Evolutionary conservation across 148 eudicot genomes (phyloP).

Genomic region (Spergularia bocconei): DNA sequence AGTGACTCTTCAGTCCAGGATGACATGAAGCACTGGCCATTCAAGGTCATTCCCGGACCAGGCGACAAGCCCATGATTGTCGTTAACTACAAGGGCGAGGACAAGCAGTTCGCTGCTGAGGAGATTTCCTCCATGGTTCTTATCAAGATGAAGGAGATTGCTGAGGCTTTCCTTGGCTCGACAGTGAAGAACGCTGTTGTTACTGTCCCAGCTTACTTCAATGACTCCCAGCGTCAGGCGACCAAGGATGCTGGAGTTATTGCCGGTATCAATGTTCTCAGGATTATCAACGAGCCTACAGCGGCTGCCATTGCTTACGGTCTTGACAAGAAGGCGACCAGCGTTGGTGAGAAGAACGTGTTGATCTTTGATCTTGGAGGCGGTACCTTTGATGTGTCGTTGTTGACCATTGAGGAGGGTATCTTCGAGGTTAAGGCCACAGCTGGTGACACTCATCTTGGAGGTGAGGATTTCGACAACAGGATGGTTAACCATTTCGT

Average conservation of each 20-base stretch:
- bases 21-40: conserved; percentile 42
- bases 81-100: conserved; percentile 34
- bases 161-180: conserved; percentile 31
- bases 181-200: conserved; percentile 31
- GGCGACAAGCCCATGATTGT: conserved; percentile 33
- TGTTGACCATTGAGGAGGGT: conserved; percentile 40
- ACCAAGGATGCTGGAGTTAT: conserved; percentile 37
- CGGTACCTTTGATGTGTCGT: conserved; percentile 43
- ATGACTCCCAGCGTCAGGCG: conserved; percentile 38
- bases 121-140: conserved; percentile 40
- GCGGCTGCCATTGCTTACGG: conserved; percentile 42
- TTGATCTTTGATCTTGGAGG: conserved; percentile 37
- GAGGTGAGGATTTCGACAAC: conserved; percentile 38
- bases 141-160: conserved; percentile 32
- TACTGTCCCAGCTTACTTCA: conserved; percentile 37
- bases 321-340: conserved; percentile 40
- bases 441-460: conserved; percentile 41
- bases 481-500: conserved; percentile 37
- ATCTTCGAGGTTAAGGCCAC: conserved; percentile 41
- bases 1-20: conserved; percentile 36
- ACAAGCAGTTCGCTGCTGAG: conserved; percentile 35
- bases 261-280: conserved; percentile 31
- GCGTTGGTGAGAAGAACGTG: conserved; percentile 33
- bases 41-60: conserved; percentile 31
- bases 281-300: conserved; percentile 33